These are phyloP conservation scores for Hyaloscypha bicolor DNA, from an alignment of 495 filamentous ascomycete genomes.

Conservation along the genomic window DNA sequence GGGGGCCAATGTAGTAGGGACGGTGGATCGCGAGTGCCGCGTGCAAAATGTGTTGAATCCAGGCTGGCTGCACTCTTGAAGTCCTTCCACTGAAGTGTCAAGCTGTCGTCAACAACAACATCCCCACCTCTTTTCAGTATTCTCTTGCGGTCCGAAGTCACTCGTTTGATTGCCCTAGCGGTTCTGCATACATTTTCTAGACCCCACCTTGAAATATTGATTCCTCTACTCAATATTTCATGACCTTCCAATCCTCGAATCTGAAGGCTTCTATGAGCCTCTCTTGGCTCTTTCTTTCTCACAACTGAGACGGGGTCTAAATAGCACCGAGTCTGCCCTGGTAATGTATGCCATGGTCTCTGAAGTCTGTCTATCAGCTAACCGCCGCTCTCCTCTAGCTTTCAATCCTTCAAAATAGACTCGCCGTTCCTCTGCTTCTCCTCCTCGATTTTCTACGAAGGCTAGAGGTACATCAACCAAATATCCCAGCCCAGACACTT, in stretches of 20 bases:
- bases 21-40: not conserved
- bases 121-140: not conserved
- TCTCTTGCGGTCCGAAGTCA: constrained; percentile 3
- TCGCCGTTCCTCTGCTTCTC: not conserved
- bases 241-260: not conserved
- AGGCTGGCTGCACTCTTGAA: not conserved
- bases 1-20: not conserved
- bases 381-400: not conserved
- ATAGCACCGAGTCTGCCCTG: not conserved
- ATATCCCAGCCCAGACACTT: not conserved
- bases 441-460: not conserved
- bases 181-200: not conserved
- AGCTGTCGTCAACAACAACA: not conserved
- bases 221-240: not conserved
- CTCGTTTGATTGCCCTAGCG: constrained; percentile 7
- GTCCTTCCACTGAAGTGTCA: not conserved
- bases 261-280: not conserved
- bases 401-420: not conserved
- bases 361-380: not conserved
- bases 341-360: not conserved
- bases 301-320: not conserved
- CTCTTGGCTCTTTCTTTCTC: not conserved
- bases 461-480: not conserved
- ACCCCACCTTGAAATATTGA: not conserved
- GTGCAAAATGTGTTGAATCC: not conserved